These are phyloP conservation scores for Hordeum pubiflorum DNA, from an alignment of 202 grass and related monocot genomes.

Conservation along the genomic window DNA sequence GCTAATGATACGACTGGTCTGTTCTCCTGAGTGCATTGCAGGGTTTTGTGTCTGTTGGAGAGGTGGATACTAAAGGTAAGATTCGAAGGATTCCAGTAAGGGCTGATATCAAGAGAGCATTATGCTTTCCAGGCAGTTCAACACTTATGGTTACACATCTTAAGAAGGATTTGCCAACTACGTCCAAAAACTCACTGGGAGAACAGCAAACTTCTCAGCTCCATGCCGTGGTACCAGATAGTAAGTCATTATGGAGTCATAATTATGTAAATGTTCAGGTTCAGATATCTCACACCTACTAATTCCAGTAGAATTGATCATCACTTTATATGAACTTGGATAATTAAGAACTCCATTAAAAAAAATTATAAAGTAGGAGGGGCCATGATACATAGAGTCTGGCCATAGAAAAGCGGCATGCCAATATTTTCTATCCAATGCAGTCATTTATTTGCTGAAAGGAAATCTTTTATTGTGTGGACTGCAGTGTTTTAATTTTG, in stretches of 20 bases:
- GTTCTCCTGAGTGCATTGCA: slow-evolving; percentile 28
- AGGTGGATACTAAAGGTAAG: slow-evolving; percentile 74
- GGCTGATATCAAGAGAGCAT: slow-evolving; percentile 63
- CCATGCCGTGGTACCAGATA: slow-evolving; percentile 26
- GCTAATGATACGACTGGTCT: slow-evolving; percentile 17
- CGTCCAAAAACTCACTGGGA: slow-evolving; percentile 1
- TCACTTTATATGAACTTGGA: not conserved
- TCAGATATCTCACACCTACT: slow-evolving; percentile 7
- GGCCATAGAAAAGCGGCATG: not conserved
- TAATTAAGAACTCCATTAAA: not conserved
- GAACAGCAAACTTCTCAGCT: slow-evolving; percentile 12
- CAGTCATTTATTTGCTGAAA: not conserved
- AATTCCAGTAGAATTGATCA: not conserved
- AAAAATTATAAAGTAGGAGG: not conserved
- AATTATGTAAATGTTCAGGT: not conserved
- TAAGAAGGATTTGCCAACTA: slow-evolving; percentile 38
- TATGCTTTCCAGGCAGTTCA: slow-evolving; percentile 86
- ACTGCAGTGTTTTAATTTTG: not conserved
- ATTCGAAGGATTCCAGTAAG: slow-evolving; percentile 56
- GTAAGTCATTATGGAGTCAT: slow-evolving; percentile 44
- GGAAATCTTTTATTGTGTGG: not conserved
- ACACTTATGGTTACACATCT: slow-evolving; percentile 73
- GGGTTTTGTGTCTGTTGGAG: slow-evolving; percentile 75
- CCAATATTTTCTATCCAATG: not conserved
- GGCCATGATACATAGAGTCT: not conserved